Evolutionary conservation across 2,329 filamentous ascomycete genomes (phyloP).

Genomic region (Cladosporium sphaerospermum): DNA sequence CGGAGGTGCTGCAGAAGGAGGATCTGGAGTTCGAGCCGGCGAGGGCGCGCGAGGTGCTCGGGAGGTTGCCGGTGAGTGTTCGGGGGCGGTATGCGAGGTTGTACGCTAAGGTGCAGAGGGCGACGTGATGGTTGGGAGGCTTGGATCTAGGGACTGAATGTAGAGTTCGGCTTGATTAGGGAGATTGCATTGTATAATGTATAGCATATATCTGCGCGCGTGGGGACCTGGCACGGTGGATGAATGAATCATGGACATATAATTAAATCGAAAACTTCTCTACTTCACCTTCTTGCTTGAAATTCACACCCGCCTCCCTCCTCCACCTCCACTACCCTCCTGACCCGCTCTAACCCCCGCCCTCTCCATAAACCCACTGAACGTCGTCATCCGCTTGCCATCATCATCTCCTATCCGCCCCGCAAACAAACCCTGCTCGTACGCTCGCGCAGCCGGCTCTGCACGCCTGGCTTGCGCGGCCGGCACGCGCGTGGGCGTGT

Average conservation of each 20-base stretch:
- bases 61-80: constrained; percentile 21
- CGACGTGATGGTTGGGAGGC: neutral
- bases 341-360: constrained; percentile 26
- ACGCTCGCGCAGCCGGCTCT: constrained; percentile 8
- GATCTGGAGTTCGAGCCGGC: constrained; percentile 42
- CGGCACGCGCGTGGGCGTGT: constrained; percentile 5
- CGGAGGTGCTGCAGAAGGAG: constrained; percentile 49
- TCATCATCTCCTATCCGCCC: neutral
- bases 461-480: constrained; percentile 6
- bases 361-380: constrained; percentile 38
- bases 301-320: no score
- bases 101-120: neutral
- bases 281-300: no score
- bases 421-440: neutral
- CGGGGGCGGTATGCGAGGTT: constrained; percentile 12
- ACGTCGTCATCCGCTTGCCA: constrained; percentile 29
- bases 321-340: neutral
- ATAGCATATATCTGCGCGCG: no score
- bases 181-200: no score
- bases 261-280: no score
- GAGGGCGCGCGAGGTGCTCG: constrained; percentile 21
- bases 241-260: no score
- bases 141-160: no score
- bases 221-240: no score
- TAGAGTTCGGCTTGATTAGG: no score